These are phyloP conservation scores for Eutrema salsugineum DNA, from an alignment of 441 rosid species.

Conservation along the genomic window DNA sequence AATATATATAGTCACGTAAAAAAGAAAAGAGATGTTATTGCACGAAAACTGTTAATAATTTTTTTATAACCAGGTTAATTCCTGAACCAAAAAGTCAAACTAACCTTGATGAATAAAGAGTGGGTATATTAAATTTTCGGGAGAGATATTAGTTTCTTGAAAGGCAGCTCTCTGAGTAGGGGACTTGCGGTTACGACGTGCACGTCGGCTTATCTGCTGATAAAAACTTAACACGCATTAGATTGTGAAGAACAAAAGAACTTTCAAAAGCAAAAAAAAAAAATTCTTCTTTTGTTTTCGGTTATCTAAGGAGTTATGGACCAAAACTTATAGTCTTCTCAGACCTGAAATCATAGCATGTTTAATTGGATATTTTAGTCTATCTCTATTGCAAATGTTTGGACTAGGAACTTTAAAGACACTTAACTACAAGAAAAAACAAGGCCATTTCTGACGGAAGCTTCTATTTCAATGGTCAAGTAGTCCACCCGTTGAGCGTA, in stretches of 20 bases:
- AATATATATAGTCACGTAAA: not conserved
- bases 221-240: not conserved
- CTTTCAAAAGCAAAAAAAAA: not conserved
- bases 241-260: not conserved
- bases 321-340: not conserved
- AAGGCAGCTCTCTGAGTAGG: constrained; percentile 67
- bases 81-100: constrained; percentile 8
- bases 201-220: constrained; percentile 72
- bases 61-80: not conserved
- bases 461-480: not conserved
- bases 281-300: not conserved
- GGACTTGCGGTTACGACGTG: constrained; percentile 76
- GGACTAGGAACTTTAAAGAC: not conserved
- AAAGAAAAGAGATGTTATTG: not conserved
- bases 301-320: not conserved
- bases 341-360: not conserved
- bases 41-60: not conserved
- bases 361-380: too few relatives aligned
- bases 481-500: not conserved
- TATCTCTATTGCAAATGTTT: not conserved
- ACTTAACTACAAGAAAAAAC: too few relatives aligned
- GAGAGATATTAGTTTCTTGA: constrained; percentile 72
- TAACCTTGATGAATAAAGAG: constrained; percentile 88
- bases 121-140: constrained; percentile 85
- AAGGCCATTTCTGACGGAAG: too few relatives aligned